phyloP scores from a whole-genome alignment of 306 rosid species.

The Argentina anserina region DNA sequence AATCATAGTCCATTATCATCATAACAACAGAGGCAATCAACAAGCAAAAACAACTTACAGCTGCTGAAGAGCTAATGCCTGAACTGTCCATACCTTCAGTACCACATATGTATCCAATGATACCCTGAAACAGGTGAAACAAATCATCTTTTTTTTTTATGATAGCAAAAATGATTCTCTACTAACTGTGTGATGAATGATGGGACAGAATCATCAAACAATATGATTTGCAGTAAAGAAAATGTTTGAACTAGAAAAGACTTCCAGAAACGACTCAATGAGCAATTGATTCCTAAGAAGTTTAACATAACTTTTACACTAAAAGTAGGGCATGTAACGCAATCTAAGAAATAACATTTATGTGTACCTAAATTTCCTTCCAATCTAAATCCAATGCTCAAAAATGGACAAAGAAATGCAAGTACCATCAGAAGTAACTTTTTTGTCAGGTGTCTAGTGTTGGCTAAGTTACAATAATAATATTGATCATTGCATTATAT shows the following conservation, averaged over 20 bases:
- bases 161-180: conserved; percentile 17
- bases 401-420: neutral
- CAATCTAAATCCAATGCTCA: neutral
- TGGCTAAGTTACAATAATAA: neutral
- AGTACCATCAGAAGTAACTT: neutral
- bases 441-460: neutral
- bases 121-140: conserved; percentile 61
- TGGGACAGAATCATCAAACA: neutral
- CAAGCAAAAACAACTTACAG: conserved; percentile 53
- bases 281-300: neutral
- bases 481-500: neutral
- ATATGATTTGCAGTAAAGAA: conserved; percentile 2
- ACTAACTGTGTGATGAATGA: conserved; percentile 2
- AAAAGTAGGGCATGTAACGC: neutral
- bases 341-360: neutral
- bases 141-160: conserved; percentile 1
- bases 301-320: neutral
- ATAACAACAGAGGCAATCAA: conserved; percentile 19
- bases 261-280: neutral
- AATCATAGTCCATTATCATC: conserved; percentile 19
- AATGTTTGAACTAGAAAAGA: neutral
- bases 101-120: conserved; percentile 72
- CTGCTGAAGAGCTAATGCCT: conserved; percentile 97
- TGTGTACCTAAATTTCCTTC: neutral
- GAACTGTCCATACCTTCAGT: conserved; percentile 84